phyloP scores from a whole-genome alignment of 805 yeast genomes.

The Wickerhamiella kurtzmanii region DNA sequence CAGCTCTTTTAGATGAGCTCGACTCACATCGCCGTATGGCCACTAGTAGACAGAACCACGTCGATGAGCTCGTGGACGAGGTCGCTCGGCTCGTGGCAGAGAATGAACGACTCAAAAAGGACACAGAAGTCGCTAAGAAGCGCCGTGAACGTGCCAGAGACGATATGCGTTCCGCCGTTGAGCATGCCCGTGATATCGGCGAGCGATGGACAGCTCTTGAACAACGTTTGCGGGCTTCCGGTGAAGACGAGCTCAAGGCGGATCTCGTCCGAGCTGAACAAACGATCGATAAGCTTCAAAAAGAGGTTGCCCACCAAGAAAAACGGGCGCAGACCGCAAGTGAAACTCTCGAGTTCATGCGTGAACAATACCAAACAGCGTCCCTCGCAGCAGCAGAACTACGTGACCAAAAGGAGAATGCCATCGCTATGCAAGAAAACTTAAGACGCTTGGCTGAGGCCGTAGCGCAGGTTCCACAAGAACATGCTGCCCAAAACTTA shows the following conservation, averaged over 20 bases:
- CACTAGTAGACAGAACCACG: neutral
- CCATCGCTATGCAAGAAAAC: conserved; percentile 26
- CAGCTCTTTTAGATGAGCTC: neutral
- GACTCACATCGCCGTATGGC: neutral
- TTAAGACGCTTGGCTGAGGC: conserved; percentile 22
- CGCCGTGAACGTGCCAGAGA: conserved; percentile 12
- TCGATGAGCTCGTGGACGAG: conserved; percentile 34
- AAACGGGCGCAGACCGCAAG: conserved; percentile 8
- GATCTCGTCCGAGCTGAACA: neutral
- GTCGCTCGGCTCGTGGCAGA: conserved; percentile 21
- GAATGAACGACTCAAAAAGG: neutral
- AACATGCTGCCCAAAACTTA: conserved; percentile 21
- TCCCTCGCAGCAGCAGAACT: conserved; percentile 22
- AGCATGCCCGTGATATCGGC: neutral
- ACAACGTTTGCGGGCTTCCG: neutral
- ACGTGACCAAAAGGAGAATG: neutral
- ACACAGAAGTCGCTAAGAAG: conserved; percentile 28
- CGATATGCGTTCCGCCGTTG: neutral
- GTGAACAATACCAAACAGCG: conserved; percentile 23
- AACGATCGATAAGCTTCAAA: conserved; percentile 10
- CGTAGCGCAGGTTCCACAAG: neutral
- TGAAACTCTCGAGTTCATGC: conserved; percentile 33
- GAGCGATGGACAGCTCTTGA: conserved; percentile 1
- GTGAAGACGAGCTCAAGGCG: neutral
- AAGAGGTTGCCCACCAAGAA: conserved; percentile 41